Evolutionary conservation across 2,329 filamentous ascomycete species (phyloP).

Genomic region (Thielaviopsis musarum): DNA sequence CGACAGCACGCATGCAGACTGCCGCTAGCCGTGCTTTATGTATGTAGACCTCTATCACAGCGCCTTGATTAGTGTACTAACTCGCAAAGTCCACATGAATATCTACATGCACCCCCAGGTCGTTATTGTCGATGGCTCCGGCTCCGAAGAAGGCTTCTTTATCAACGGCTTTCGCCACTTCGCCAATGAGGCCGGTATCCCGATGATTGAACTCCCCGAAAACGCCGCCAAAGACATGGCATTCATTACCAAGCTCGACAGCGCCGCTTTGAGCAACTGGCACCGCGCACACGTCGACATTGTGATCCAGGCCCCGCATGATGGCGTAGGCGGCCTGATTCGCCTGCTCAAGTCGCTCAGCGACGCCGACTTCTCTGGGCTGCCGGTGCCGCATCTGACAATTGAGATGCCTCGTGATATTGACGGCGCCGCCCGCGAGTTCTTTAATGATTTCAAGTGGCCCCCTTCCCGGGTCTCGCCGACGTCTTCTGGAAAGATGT

Average conservation of each 20-base stretch:
- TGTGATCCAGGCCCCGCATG: slow-evolving; percentile 56
- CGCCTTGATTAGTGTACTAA: background rate
- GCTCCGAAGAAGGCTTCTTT: slow-evolving; percentile 53
- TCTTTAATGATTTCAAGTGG: slow-evolving; percentile 50
- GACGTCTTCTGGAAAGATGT: slow-evolving; percentile 29
- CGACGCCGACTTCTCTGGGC: slow-evolving; percentile 57
- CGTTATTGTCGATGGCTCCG: slow-evolving; percentile 52
- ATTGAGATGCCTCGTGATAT: slow-evolving; percentile 64
- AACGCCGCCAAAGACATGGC: slow-evolving; percentile 43
- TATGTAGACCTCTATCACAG: slow-evolving; percentile 19
- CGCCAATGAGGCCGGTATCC: slow-evolving; percentile 31
- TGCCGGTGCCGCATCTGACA: slow-evolving; percentile 56
- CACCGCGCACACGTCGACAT: slow-evolving; percentile 66
- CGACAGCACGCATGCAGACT: slow-evolving; percentile 49
- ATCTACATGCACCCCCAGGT: slow-evolving; percentile 62
- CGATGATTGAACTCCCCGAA: slow-evolving; percentile 60
- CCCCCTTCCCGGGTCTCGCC: slow-evolving; percentile 30
- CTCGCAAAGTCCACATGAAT: slow-evolving; percentile 43
- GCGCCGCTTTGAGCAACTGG: slow-evolving; percentile 60
- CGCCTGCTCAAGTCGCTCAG: slow-evolving; percentile 62
- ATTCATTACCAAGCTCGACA: slow-evolving; percentile 69
- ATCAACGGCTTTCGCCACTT: slow-evolving; percentile 40
- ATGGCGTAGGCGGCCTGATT: slow-evolving; percentile 57
- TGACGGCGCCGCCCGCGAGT: slow-evolving; percentile 46
- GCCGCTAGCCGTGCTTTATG: slow-evolving; percentile 48